Evolutionary conservation across 2,329 filamentous ascomycete genomes (phyloP), one percentile per base, ranked within the genome.

Genomic region (Torrubiella hemipterigena): DNA sequence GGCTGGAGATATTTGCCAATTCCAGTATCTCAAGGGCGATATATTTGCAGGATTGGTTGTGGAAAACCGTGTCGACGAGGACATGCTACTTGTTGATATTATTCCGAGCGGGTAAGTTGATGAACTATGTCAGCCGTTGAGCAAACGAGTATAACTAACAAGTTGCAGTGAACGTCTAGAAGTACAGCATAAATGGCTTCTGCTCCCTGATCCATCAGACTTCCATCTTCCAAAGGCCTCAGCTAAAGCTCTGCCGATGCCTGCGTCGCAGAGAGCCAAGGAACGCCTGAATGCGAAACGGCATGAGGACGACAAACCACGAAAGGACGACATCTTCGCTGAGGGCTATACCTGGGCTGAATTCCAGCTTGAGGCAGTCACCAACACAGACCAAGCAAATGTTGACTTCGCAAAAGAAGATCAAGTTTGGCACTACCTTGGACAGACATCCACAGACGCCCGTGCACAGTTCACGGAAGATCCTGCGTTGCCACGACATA

Each of bases 391-490:
- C 32, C 75, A 82, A 51, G 67, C 65, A 48, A 81, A 77, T 55
- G 62, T 93, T 35, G 75, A 93, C 47, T 54, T 94, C 7, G 57
- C 57, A 38, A 82, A 81, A 50, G 66, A 77, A 12, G 72, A 89
- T 38, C 78, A 83, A 49, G 54, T 94, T 13, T 96, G 87, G 84
- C 73, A 85, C 58, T 96, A 95, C 52, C 67, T 98, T 37, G 84
- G 84, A 19, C 75, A 75, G 51, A 73, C 70, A 14, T 96, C 89
- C 15, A 95, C 89, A 6, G 89, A 96, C 48, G 81, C 85, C 32
- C 86, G 79, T 53, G 79, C 86, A 17, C 85, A 93, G 51, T 98
- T 91, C 56, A 93, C 87, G 5, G 82, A 91, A 46, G 77, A 93
- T 55, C 73, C 69, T 26, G 40, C 47, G 7, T 65, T 55, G 10